Base-by-base conservation (phyloP, 371 early-diverging fungal genomes). In the Mortierella sp. region DNA sequence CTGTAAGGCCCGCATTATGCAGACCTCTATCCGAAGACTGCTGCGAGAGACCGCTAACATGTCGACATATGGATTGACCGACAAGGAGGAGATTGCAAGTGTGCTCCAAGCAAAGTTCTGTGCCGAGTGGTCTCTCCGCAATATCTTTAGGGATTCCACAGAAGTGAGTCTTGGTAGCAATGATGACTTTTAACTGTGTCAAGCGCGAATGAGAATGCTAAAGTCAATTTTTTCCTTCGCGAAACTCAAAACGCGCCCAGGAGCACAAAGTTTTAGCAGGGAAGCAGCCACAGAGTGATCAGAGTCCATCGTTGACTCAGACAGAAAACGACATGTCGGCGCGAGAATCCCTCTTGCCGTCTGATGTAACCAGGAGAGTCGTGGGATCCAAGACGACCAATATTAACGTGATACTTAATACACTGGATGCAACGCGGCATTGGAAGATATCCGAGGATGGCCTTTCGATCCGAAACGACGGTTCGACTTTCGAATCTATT, bases 381-480 rank as follows among this genome's bases (percentile, higher is more conserved):
- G 2, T 21, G 11, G 65, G 17, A 21, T 37, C 58, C 31, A 53
- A 59, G 23, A 14, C 49, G 1, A 23, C 46, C 15, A 64, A 57
- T 7, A 61, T 76, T 47, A 76, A 80, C 27, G 81, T 80, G 2
- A 78, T 80, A 64, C 50, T 78, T 17, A 80, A 80, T 49, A 78
- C 78, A 4, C 21, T 78, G 60, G 80, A 80, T 46, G 80, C 69
- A 17, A 72, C 80, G 4, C 56, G 69, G 6, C 80, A 80, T 42
- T 80, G 80, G 80, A 80, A 80, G 49, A 55, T 80, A 28, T 80
- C 78, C 28, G 78, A 68, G 51, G 69, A 79, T 31, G 76, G 81
- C 28, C 61, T 80, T 21, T 55, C 63, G 34, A 64, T 79, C 53
- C 62, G 80, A 17, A 80, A 80, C 44, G 80, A 80, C 19, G 70